phyloP scores from a whole-genome alignment of 306 rosid species.

The Boehmeria nivea region DNA sequence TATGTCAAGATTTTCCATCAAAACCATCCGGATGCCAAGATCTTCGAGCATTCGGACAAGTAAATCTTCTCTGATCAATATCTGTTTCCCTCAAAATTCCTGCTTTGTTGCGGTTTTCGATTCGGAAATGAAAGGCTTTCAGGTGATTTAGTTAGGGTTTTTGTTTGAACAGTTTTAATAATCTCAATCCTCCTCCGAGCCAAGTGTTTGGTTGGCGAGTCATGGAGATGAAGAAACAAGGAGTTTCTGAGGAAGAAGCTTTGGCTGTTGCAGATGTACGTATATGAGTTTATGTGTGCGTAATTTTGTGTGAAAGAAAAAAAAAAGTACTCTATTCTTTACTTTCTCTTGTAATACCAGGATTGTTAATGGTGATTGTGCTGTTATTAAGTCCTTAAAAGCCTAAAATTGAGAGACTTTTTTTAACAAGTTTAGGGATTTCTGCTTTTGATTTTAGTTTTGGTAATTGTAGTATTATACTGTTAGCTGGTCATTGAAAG shows the following conservation, averaged over 20 bases:
- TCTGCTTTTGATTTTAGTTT: too few species aligned
- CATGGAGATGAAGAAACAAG: slow-evolving; percentile 69
- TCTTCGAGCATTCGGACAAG: slow-evolving; percentile 64
- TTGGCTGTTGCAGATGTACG: slow-evolving; percentile 75
- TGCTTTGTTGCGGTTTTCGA: slow-evolving; percentile 1
- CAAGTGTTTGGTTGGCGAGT: slow-evolving; percentile 65
- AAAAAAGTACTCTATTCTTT: too few species aligned
- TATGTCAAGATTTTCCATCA: slow-evolving; percentile 62
- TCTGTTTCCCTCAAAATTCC: slow-evolving; percentile 12
- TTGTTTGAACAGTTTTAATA: slow-evolving; percentile 54
- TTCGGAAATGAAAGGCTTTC: neutral
- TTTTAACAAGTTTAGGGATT: too few species aligned
- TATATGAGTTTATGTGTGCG: slow-evolving; percentile 2
- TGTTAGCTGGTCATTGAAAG: too few species aligned
- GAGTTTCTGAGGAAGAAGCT: slow-evolving; percentile 70
- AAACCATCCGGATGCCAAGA: slow-evolving; percentile 68
- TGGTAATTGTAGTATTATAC: too few species aligned
- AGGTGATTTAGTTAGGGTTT: slow-evolving; percentile 8
- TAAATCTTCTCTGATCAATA: slow-evolving; percentile 29
- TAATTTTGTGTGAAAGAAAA: neutral
- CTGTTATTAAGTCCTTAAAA: too few species aligned
- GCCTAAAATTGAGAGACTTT: too few species aligned
- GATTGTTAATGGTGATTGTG: too few species aligned
- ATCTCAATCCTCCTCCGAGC: slow-evolving; percentile 72
- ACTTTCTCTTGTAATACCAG: too few species aligned